Percentiles rank a stretch among this genome's conserved stretches.
Evolutionary conservation across 331 rosid genomes (phyloP).

Genomic region (Rosa hybrid): DNA sequence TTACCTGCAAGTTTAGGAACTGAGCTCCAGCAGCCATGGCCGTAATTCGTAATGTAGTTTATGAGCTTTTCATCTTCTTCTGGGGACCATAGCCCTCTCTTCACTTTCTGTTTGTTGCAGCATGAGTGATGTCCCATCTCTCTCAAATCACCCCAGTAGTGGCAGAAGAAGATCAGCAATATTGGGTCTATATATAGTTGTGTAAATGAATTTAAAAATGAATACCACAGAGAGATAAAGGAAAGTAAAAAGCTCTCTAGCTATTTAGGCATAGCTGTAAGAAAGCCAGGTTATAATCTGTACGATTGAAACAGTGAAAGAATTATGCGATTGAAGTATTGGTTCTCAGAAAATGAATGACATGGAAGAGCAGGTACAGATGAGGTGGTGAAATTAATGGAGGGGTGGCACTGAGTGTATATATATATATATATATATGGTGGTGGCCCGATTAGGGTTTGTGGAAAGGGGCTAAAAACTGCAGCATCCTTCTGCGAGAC

Average conservation of each 20-base stretch:
- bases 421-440: background rate
- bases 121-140: constrained; percentile 95
- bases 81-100: constrained; percentile 98
- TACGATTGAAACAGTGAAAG: constrained; percentile 3
- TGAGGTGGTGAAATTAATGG: constrained; percentile 72
- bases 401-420: constrained; percentile 20
- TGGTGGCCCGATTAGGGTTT: constrained; percentile 62
- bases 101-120: constrained; percentile 97
- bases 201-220: background rate
- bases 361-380: constrained; percentile 19
- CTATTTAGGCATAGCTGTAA: background rate
- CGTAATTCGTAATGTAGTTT: constrained; percentile 81
- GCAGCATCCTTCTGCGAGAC: constrained; percentile 41
- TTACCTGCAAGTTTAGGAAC: constrained; percentile 90
- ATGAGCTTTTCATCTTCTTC: constrained; percentile 97
- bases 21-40: constrained; percentile 99
- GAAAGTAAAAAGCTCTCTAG: background rate
- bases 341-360: constrained; percentile 13
- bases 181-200: constrained; percentile 13
- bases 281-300: background rate
- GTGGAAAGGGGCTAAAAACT: constrained; percentile 52
- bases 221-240: background rate
- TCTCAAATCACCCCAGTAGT: constrained; percentile 12
- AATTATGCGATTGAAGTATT: background rate
- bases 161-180: constrained; percentile 22